Base-by-base conservation (phyloP, 148 eudicot species). In the Dysphania ambrosioides region DNA sequence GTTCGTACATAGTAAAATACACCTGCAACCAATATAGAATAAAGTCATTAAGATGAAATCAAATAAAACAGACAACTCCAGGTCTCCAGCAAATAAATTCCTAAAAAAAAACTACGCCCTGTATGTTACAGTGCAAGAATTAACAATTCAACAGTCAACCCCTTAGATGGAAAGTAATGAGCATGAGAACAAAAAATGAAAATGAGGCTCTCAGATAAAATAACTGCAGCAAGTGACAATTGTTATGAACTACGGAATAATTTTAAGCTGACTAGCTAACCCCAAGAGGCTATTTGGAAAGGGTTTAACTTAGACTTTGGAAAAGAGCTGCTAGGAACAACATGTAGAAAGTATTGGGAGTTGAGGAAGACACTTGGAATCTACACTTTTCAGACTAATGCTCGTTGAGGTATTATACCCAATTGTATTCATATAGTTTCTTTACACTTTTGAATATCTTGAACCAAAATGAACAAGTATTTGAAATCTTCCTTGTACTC, bases 1-100 rank as follows among this genome's bases (percentile, higher is more conserved):
- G 94, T 29, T 88, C 96, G 64, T 95, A 95, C 56, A 95, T 82
- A 0, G 99, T 87, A 82, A 95, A 95, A 82, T 95, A 95, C 73
- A 95, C 97, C 99, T 95, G 88, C 80, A 87, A 76, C 70, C 44
- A 61, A 49, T 34, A 15, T 21, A 60, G 18, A 31, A 8, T 21
- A 0, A 5, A 21, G 51, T 66, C 72, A 64, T 11, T 41, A 35
- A n/a, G 40, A 65, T 58, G 51, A 63, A 58, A 68, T 38, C 55
- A 6, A 66, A 61, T 32, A 15, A 35, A 5, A 47, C n/a, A n/a
- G n/a, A 44, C 6, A 47, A 31, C 4, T 40, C 12, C 1, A 31
- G 68, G n/a, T n/a, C n/a, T n/a, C n/a, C n/a, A n/a, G n/a, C 26
- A 55, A 34, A 56, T 3, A 64, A 2, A 51, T 63, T 11, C 10